Conservation (phyloP, 1,284 basidiomycete genomes). For the Papiliotrema laurentii region DNA sequence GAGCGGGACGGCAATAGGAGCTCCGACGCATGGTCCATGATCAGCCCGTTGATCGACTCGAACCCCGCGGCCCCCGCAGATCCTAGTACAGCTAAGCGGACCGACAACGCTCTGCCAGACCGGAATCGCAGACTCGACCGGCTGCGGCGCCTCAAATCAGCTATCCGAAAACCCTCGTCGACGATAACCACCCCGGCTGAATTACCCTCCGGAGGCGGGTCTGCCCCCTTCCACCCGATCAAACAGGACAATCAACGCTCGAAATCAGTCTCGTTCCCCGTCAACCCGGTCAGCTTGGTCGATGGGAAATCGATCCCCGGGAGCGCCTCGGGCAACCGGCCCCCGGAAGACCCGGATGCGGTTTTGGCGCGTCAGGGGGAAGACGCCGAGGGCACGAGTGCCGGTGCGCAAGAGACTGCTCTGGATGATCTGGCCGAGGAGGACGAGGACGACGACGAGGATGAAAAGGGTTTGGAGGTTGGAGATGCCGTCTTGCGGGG, state of each 20-base stretch:
- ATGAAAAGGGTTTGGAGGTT: constrained; percentile 16
- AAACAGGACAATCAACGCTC: constrained; percentile 3
- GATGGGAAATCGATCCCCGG: background rate
- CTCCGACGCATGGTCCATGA: constrained; percentile 21
- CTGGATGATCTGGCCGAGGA: constrained; percentile 16
- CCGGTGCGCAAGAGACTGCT: constrained; percentile 29
- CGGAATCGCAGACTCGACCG: too few relatives aligned
- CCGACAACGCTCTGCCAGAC: background rate
- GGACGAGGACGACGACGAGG: too few relatives aligned
- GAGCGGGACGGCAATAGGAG: constrained; percentile 1
- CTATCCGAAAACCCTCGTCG: constrained; percentile 18
- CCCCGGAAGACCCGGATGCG: constrained; percentile 31
- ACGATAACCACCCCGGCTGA: background rate
- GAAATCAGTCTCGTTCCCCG: constrained; percentile 41
- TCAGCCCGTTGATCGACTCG: constrained; percentile 15
- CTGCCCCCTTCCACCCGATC: background rate
- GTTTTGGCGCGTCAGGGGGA: constrained; percentile 38
- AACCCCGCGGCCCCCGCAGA: background rate
- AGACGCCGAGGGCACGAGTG: constrained; percentile 36
- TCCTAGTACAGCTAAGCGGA: background rate
- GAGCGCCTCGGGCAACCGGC: constrained; percentile 25
- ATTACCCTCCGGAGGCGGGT: background rate
- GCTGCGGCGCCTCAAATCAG: constrained; percentile 26
- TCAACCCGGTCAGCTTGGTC: constrained; percentile 13
- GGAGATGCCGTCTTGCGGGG: constrained; percentile 38